Evolutionary conservation across 805 yeast genomes (phyloP), one percentile per base, ranked within the genome.

Genomic region (Spathaspora boniae): DNA sequence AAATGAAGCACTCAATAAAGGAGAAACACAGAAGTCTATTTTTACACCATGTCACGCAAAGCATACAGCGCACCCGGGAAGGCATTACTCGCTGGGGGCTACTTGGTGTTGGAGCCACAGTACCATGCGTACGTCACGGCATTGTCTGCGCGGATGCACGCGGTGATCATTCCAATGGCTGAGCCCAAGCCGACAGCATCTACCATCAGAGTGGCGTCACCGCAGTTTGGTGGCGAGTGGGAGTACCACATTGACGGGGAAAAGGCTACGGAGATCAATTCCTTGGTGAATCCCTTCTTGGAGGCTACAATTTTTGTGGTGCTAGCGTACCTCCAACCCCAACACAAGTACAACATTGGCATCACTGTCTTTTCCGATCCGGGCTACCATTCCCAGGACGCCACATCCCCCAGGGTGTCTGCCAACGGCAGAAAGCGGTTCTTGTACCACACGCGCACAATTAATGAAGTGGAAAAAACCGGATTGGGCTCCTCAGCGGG

Each of bases 401-500:
- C 69, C 24, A 69, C 82, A 2, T 37, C 31, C 0, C 36, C 41
- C 1, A 64, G 58, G 44, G 23, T 35, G 3, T 65, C 75, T 0
- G 14, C n/a, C 1, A 68, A 70, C 29, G 65, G 65, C 0, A 37
- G 44, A 1, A 66, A 60, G 28, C 42, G 52, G 12, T 89, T 89
- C 51, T 60, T 74, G 28, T 80, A 65, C 54, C 96, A 91, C 54
- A 37, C 56, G 0, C 41, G 54, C 16, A 67, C 76, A 11, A 86
- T 93, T 37, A 67, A 74, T 0, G 65, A 82, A 23, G 95, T 88
- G 5, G 79, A 96, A 2, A 93, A 93, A 54, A 93, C 98, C 0
- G 98, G 98, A 0, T 68, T 93, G 32, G 98, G 98, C 1, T 87
- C 96, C 9, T 87, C 96, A 21, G 98, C 98, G 0, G 96, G 96